Conservation (phyloP, 2,329 filamentous ascomycete species). For the Ilyonectria destructans region DNA sequence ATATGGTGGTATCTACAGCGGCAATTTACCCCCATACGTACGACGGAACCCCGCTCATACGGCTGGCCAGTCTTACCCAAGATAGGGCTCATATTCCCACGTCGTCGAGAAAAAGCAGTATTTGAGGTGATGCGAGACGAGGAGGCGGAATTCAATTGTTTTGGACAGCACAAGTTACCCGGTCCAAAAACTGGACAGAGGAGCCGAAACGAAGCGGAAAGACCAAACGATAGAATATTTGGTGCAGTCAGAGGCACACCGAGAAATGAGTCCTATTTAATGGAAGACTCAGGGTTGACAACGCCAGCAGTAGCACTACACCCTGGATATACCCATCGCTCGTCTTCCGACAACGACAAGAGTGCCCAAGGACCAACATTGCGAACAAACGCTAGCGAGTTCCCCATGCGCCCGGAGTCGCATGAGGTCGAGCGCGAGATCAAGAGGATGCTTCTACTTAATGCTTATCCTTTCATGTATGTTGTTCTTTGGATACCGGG, state of each 20-base stretch:
- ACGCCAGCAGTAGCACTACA: too few relatives aligned
- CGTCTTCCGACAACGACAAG: background rate
- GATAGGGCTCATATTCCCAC: slow-evolving; percentile 18
- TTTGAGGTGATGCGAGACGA: slow-evolving; percentile 36
- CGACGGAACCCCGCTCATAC: too few relatives aligned
- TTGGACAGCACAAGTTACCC: slow-evolving; percentile 15
- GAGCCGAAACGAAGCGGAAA: background rate
- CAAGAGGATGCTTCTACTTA: slow-evolving; percentile 46
- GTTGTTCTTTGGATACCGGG: slow-evolving; percentile 44
- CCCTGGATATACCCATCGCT: background rate
- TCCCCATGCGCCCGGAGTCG: slow-evolving; percentile 37
- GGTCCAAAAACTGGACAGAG: too few relatives aligned
- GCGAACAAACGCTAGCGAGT: slow-evolving; percentile 44
- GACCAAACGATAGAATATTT: too few relatives aligned
- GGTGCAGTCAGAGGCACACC: too few relatives aligned
- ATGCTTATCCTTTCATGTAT: slow-evolving; percentile 46
- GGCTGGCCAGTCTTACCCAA: background rate
- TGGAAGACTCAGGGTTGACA: too few relatives aligned
- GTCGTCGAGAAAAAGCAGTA: slow-evolving; percentile 16
- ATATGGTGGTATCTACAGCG: slow-evolving; percentile 51
- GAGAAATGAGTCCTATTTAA: too few relatives aligned
- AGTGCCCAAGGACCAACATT: background rate
- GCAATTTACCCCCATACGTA: slow-evolving; percentile 15
- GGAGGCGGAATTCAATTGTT: slow-evolving; percentile 28
- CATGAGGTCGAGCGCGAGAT: slow-evolving; percentile 42